phyloP scores from a whole-genome alignment of 2,329 filamentous ascomycete species.

The Cercospora canescens region DNA sequence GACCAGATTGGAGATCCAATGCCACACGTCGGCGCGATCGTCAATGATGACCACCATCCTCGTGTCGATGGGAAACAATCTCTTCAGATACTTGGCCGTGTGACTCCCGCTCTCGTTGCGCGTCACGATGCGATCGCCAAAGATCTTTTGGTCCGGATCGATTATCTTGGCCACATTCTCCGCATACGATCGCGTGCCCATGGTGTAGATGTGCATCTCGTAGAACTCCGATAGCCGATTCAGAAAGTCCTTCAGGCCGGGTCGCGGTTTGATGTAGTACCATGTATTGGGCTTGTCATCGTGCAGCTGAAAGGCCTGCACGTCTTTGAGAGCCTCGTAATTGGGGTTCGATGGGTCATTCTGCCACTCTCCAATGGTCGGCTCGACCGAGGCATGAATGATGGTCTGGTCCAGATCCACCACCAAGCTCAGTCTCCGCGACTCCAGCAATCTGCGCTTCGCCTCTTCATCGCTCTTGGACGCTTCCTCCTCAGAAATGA shows the following conservation, averaged over 20 bases:
- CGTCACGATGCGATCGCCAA: conserved; percentile 92
- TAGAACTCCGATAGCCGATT: conserved; percentile 76
- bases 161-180: conserved; percentile 89
- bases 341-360: conserved; percentile 86
- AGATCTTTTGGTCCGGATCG: conserved; percentile 84
- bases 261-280: conserved; percentile 98
- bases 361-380: conserved; percentile 95
- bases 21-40: conserved; percentile 94
- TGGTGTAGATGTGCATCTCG: conserved; percentile 97
- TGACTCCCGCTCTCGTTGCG: conserved; percentile 96
- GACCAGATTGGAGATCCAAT: conserved; percentile 88
- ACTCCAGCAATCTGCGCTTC: conserved; percentile 76
- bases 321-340: conserved; percentile 84
- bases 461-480: conserved; percentile 79
- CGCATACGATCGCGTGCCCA: conserved; percentile 97
- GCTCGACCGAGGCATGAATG: conserved; percentile 96
- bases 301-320: conserved; percentile 81
- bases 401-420: conserved; percentile 98
- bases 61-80: conserved; percentile 92
- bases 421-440: conserved; percentile 85
- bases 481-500: conserved; percentile 80
- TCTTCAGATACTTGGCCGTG: conserved; percentile 83
- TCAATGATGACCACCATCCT: conserved; percentile 99
- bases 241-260: conserved; percentile 79
- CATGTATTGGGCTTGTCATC: conserved; percentile 86